Conservation (phyloP, 129 eudicot species). For the Flaveria robusta region DNA sequence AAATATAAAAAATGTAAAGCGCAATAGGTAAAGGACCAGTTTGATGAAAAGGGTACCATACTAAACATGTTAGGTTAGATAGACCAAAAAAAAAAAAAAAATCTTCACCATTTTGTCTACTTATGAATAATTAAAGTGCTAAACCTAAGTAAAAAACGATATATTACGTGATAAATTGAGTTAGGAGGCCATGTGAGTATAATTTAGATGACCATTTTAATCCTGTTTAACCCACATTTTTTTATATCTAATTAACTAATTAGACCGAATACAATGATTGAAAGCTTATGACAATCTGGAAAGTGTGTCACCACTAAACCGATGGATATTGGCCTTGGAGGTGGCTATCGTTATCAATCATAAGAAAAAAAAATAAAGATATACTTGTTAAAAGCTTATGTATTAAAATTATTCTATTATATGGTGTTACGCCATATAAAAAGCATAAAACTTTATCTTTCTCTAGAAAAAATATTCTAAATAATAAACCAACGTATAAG, state of each 20-base stretch:
- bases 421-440: background rate
- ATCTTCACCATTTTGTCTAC: too few relatives aligned
- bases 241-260: background rate
- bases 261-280: slow-evolving; percentile 14
- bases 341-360: slow-evolving; percentile 30
- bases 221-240: too few relatives aligned
- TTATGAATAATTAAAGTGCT: too few relatives aligned
- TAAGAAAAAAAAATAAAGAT: background rate
- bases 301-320: background rate
- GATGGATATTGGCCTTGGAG: slow-evolving; percentile 20
- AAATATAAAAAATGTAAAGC: too few relatives aligned
- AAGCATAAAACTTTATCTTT: background rate
- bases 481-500: background rate
- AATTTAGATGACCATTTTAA: too few relatives aligned
- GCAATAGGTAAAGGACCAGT: too few relatives aligned
- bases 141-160: too few relatives aligned
- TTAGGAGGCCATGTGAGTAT: too few relatives aligned
- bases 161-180: too few relatives aligned
- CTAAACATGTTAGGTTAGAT: too few relatives aligned
- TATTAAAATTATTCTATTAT: slow-evolving; percentile 1
- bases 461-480: background rate
- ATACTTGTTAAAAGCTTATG: background rate
- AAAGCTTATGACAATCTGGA: slow-evolving; percentile 18
- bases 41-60: too few relatives aligned
- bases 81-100: too few relatives aligned